These are phyloP conservation scores for Ophiostoma himal-ulmi DNA, from an alignment of 2,329 filamentous ascomycete species.

Conservation along the genomic window DNA sequence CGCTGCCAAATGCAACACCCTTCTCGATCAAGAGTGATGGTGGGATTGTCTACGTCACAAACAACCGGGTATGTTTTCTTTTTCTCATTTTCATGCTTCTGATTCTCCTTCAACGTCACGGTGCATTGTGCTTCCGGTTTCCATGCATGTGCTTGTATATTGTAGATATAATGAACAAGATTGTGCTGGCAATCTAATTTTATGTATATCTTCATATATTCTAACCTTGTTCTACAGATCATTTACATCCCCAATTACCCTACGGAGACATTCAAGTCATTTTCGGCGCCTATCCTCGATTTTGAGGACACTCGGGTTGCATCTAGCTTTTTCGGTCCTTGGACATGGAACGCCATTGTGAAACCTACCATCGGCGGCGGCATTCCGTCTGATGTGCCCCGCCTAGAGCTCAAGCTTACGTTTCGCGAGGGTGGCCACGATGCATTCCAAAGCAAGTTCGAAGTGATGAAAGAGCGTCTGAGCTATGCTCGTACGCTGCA, in stretches of 20 bases:
- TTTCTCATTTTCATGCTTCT: not conserved
- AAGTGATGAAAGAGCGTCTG: slow-evolving; percentile 76
- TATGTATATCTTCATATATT: not conserved
- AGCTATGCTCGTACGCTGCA: slow-evolving; percentile 73
- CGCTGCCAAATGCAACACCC: slow-evolving; percentile 56
- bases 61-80: slow-evolving; percentile 61
- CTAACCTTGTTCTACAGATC: slow-evolving; percentile 47
- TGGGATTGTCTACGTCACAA: slow-evolving; percentile 75
- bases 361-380: slow-evolving; percentile 78
- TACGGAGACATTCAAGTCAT: slow-evolving; percentile 70
- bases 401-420: slow-evolving; percentile 74
- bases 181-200: not conserved
- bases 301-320: slow-evolving; percentile 79
- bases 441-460: slow-evolving; percentile 78
- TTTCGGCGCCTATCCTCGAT: slow-evolving; percentile 81
- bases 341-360: slow-evolving; percentile 77
- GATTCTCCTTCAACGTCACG: not conserved
- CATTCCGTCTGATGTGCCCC: slow-evolving; percentile 65
- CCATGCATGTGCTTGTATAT: not conserved
- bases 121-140: not conserved
- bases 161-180: not conserved
- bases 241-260: slow-evolving; percentile 76
- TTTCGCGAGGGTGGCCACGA: slow-evolving; percentile 96
- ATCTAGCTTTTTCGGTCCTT: slow-evolving; percentile 87
- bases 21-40: slow-evolving; percentile 67